These are phyloP conservation scores for Neobulgaria alba DNA, from an alignment of 2,329 filamentous ascomycete genomes.

Conservation along the genomic window DNA sequence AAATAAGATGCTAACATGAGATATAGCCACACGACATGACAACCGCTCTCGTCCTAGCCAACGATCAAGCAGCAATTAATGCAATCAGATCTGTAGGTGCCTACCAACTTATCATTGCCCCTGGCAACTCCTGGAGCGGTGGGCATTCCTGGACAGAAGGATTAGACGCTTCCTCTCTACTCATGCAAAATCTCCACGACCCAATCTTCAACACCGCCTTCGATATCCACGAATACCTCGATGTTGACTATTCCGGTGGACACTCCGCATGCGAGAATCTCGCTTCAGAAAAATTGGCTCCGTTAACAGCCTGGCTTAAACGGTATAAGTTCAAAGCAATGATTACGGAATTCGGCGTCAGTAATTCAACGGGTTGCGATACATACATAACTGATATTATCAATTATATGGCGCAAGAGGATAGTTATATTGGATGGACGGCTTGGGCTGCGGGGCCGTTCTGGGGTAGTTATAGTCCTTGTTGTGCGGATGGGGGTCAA, in stretches of 20 bases:
- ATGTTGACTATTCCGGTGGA: constrained; percentile 38
- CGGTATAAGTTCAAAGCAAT: constrained; percentile 39
- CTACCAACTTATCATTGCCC: constrained; percentile 39
- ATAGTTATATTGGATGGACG: constrained; percentile 42
- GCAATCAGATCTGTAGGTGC: constrained; percentile 37
- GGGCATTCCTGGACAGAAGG: constrained; percentile 35
- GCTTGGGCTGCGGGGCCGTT: constrained; percentile 43
- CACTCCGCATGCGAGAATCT: constrained; percentile 34
- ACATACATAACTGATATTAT: constrained; percentile 35
- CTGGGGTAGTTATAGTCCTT: constrained; percentile 37
- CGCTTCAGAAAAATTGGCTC: constrained; percentile 33
- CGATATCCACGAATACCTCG: constrained; percentile 44
- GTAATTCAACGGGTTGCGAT: constrained; percentile 35
- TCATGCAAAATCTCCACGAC: constrained; percentile 36
- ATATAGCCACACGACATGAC: constrained; percentile 44
- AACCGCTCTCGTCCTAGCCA: constrained; percentile 35
- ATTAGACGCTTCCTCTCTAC: constrained; percentile 31
- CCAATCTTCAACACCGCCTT: constrained; percentile 40
- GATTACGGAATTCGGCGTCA: constrained; percentile 41
- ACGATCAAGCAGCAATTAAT: constrained; percentile 39
- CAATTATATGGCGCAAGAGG: constrained; percentile 38
- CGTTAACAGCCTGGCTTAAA: constrained; percentile 38
- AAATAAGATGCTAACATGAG: too few relatives aligned
- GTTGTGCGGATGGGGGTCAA: constrained; percentile 33
- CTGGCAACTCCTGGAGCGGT: constrained; percentile 41